These are phyloP conservation scores for Saccharomycopsis vini DNA, from an alignment of 805 yeast species.

Conservation along the genomic window DNA sequence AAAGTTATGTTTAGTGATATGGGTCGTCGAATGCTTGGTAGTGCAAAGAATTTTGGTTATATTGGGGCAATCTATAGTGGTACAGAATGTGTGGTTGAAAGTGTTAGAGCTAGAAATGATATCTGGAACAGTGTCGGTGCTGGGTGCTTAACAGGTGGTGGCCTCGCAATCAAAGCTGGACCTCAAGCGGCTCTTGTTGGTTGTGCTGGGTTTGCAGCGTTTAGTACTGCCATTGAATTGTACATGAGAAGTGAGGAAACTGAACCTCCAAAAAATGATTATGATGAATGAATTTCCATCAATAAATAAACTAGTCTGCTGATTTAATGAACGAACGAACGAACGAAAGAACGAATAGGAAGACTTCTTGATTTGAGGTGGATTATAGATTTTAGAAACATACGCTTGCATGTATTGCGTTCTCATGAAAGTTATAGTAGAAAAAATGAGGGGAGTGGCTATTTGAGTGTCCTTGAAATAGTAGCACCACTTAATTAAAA, in stretches of 20 bases:
- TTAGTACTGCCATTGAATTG: conserved; percentile 78
- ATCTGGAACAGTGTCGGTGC: conserved; percentile 86
- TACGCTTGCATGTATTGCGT: too few species aligned
- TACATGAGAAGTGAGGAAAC: conserved; percentile 79
- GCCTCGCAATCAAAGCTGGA: conserved; percentile 83
- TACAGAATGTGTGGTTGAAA: conserved; percentile 83
- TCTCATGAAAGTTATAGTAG: too few species aligned
- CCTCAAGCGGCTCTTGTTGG: conserved; percentile 89
- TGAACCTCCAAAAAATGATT: conserved; percentile 81
- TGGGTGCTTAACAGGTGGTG: conserved; percentile 96
- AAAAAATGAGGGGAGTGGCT: too few species aligned
- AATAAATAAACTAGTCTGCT: too few species aligned
- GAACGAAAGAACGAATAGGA: too few species aligned
- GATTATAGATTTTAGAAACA: too few species aligned
- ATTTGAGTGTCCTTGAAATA: too few species aligned
- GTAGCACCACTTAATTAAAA: too few species aligned
- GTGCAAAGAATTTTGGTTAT: conserved; percentile 91
- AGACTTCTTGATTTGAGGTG: too few species aligned
- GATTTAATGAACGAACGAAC: too few species aligned
- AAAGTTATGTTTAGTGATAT: conserved; percentile 84
- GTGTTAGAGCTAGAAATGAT: conserved; percentile 82
- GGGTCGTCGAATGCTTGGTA: conserved; percentile 79
- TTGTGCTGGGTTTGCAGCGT: conserved; percentile 96
- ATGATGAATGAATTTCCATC: conserved; percentile 46
- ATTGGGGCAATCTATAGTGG: conserved; percentile 89